Evolutionary conservation across 306 rosid species (phyloP), one percentile per base, ranked within the genome.

Genomic region (Psophocarpus tetragonolobus): DNA sequence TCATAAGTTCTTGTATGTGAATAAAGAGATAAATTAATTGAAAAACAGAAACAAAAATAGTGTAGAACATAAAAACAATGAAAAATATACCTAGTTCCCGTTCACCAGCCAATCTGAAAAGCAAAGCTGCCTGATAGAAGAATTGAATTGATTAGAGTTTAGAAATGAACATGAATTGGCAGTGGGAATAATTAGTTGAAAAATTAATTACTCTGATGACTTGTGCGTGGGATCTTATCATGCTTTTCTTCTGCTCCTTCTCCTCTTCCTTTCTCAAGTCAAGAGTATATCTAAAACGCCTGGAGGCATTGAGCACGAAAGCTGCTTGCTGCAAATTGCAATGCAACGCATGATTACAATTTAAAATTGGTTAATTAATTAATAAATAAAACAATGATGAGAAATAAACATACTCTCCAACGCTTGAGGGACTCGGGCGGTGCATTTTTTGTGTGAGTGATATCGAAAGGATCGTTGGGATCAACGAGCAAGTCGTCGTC

Each of bases 141-240:
- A 86, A 83, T 71, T 38, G 85, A 45, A 71, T 47, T 61, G 81
- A 68, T 87, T 70, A 92, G 88, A 20, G n/a, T n/a, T n/a, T n/a
- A n/a, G n/a, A n/a, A n/a, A n/a, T n/a, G n/a, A n/a, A n/a, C n/a
- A n/a, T n/a, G 42, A 66, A 2, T 11, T 38, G 68, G 77, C 9
- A 17, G 11, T n/a, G 4, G 45, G 45, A n/a, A n/a, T n/a, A n/a
- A n/a, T n/a, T n/a, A n/a, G n/a, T n/a, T n/a, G n/a, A n/a, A 11
- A 2, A 0, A 53, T 53, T 21, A 68, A 77, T 87, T 88, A 94
- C 97, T 83, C 98, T 81, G 41, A 94, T 85, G 90, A 92, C 98
- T 92, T 92, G 98, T 18, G 98, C 96, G 65, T 92, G 97, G 70
- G 98, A 83, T 83, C 98, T 84, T 64, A 94, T 90, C 97, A 92